A percentile compares a stretch with the other conserved stretches of the same genome.
Conservation (phyloP, 2,329 filamentous ascomycete genomes). For the Fusarium kyushuense region DNA sequence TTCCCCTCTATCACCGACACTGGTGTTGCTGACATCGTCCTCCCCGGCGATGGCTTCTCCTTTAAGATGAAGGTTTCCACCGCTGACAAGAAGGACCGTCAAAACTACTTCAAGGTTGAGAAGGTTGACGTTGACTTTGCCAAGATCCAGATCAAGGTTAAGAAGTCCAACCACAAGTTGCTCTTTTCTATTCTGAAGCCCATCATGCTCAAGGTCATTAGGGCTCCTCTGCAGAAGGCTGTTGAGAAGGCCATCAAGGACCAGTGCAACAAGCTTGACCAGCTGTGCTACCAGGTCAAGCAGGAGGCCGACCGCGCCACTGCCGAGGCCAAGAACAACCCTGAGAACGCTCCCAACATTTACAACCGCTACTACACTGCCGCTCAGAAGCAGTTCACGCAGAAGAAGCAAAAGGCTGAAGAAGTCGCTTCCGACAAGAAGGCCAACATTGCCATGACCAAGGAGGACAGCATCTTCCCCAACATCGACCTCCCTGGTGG, state of each 20-base stretch:
- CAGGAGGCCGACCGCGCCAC: constrained; percentile 81
- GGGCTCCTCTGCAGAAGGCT: constrained; percentile 86
- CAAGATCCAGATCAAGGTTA: constrained; percentile 86
- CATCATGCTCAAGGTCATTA: constrained; percentile 83
- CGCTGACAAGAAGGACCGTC: constrained; percentile 77
- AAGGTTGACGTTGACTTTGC: constrained; percentile 87
- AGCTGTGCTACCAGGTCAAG: constrained; percentile 80
- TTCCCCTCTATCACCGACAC: constrained; percentile 90
- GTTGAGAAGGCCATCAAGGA: constrained; percentile 91
- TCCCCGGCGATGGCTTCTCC: constrained; percentile 87
- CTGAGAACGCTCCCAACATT: constrained; percentile 81
- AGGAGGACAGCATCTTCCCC: constrained; percentile 91
- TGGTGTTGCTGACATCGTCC: constrained; percentile 87
- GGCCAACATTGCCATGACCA: constrained; percentile 67
- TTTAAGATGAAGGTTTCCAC: constrained; percentile 93
- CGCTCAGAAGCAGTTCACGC: constrained; percentile 76
- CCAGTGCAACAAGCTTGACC: constrained; percentile 80
- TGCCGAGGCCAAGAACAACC: constrained; percentile 68
- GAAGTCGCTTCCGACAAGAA: constrained; percentile 72
- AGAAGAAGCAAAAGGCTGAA: constrained; percentile 83
- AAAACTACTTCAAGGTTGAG: constrained; percentile 95
- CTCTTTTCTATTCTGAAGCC: constrained; percentile 90
- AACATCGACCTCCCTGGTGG: constrained; percentile 83
- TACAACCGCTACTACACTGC: constrained; percentile 87
- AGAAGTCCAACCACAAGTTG: constrained; percentile 94